These are phyloP conservation scores for Hypoxylon fuscum DNA, from an alignment of 495 filamentous ascomycete genomes.

Conservation along the genomic window DNA sequence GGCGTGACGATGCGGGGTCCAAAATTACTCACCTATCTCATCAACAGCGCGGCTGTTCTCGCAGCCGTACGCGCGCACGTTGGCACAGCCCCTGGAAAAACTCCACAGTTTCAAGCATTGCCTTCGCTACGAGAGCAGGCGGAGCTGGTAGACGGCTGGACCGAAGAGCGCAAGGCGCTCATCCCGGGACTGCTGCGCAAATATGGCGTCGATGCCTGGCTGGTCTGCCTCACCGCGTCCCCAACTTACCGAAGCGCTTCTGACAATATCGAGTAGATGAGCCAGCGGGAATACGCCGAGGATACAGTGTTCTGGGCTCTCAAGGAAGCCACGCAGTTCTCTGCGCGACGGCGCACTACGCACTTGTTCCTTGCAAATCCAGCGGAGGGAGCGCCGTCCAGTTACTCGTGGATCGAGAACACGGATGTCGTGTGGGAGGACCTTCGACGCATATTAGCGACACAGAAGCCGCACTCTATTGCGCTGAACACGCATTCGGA, in stretches of 20 bases:
- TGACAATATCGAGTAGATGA: conserved; percentile 44
- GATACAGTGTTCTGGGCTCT: conserved; percentile 61
- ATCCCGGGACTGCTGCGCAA: conserved; percentile 53
- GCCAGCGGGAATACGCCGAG: conserved; percentile 59
- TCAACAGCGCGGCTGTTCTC: conserved; percentile 20
- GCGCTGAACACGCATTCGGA: conserved; percentile 53
- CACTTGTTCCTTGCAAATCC: conserved; percentile 53
- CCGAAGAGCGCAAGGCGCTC: conserved; percentile 46
- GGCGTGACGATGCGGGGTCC: conserved; percentile 35
- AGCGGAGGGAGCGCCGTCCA: conserved; percentile 20
- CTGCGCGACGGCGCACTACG: conserved; percentile 55
- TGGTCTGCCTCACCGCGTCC: conserved; percentile 42
- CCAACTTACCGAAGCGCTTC: neutral
- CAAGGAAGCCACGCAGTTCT: conserved; percentile 53
- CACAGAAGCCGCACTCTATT: conserved; percentile 45
- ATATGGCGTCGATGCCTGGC: conserved; percentile 58
- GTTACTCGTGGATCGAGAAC: conserved; percentile 56
- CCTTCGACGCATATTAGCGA: conserved; percentile 42
- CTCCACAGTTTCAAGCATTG: conserved; percentile 47
- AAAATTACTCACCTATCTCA: conserved; percentile 11
- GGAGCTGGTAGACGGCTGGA: conserved; percentile 53
- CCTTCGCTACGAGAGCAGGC: conserved; percentile 56
- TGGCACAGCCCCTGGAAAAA: conserved; percentile 31
- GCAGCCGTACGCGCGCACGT: conserved; percentile 4
- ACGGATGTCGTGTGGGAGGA: conserved; percentile 50